Evolutionary conservation across 2,329 filamentous ascomycete species (phyloP), one percentile per base, ranked within the genome.

Genomic region (Hypoxylon sp.): DNA sequence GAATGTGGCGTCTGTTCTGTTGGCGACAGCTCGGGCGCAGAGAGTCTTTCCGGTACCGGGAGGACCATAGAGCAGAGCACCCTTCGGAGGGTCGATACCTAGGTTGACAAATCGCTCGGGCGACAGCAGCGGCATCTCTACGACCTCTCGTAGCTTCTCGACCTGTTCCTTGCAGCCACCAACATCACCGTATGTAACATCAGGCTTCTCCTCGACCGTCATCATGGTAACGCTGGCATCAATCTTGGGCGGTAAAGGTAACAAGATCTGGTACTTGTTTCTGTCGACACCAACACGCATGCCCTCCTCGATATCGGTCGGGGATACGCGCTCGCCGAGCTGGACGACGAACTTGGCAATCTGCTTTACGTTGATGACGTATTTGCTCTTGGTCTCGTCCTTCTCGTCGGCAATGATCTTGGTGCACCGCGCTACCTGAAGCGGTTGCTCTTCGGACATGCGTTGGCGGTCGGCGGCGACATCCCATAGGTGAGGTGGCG

Each of bases 291-390:
- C 96, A 69, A 99, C 96, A 74, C 96, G 91, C 96, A 99, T 99
- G 72, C 96, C 96, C 82, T 99, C 96, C 80, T 99, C 96, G 77
- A 99, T 99, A 89, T 99, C 96, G 74, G 96, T 98, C 54, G 96
- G 96, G 78, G 93, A 97, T 75, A 99, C 96, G 72, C 96, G 92
- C 80, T 99, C 96, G 75, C 96, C 96, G 58, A 99, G 89, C 82
- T 98, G 96, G 73, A 99, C 96, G 55, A 99, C 96, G 77, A 99
- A 99, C 84, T 99, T 99, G 78, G 96, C 96, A 77, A 99, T 99
- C 83, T 99, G 96, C 87, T 99, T 99, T 75, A 99, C 95, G 83
- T 99, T 99, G 88, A 99, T 99, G 77, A 99, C 94, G 85, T 99
- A 99, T 90, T 98, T 99, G 89, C 92, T 97, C 89, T 99, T 99